phyloP scores from a whole-genome alignment of 225 moss, liverwort and hornwort genomes.

The Neckera pumila region DNA sequence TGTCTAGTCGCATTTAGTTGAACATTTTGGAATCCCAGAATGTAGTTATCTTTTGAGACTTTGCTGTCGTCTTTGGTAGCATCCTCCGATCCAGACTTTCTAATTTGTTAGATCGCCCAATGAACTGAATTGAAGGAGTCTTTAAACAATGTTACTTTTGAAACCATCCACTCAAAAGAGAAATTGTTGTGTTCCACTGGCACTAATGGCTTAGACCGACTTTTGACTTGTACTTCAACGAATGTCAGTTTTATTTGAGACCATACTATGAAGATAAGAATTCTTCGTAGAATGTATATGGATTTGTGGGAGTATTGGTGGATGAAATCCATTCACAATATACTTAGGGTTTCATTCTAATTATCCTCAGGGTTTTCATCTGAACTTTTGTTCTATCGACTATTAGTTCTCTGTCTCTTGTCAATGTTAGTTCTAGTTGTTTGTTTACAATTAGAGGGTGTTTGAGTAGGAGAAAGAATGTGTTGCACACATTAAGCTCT shows the following conservation, averaged over 20 bases:
- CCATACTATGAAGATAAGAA: too few species aligned
- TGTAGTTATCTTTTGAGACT: not conserved
- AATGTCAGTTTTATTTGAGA: not conserved
- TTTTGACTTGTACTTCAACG: not conserved
- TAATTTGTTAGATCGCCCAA: not conserved
- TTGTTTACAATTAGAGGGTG: too few species aligned
- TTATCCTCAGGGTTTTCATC: too few species aligned
- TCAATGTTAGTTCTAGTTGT: too few species aligned
- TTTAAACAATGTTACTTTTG: not conserved
- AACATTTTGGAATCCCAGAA: not conserved
- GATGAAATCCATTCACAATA: too few species aligned
- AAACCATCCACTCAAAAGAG: not conserved
- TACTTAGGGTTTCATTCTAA: too few species aligned
- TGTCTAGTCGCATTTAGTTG: not conserved
- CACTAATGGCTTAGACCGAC: not conserved
- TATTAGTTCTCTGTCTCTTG: too few species aligned
- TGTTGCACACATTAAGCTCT: too few species aligned
- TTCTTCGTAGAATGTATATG: too few species aligned
- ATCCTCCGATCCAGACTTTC: not conserved
- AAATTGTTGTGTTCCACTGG: not conserved
- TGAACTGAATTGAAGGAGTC: not conserved
- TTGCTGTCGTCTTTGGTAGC: not conserved
- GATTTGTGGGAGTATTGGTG: too few species aligned
- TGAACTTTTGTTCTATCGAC: too few species aligned
- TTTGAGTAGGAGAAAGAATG: too few species aligned